Conservation (phyloP, 1,284 basidiomycete species). For the Amylostereum areolatum region DNA sequence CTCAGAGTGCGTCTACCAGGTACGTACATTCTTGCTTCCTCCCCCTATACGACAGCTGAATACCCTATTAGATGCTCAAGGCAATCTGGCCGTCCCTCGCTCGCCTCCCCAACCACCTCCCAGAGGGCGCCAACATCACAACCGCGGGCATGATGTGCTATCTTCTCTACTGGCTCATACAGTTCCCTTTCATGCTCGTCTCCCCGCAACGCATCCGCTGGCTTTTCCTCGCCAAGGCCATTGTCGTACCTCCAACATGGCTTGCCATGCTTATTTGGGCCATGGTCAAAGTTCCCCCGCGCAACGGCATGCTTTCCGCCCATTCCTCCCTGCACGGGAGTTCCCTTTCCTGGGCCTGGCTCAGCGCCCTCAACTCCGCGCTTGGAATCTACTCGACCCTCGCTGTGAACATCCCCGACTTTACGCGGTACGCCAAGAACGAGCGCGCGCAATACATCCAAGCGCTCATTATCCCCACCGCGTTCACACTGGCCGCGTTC, state of each 20-base stretch:
- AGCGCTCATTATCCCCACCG: conserved; percentile 60
- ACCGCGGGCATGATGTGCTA: conserved; percentile 68
- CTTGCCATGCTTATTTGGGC: conserved; percentile 73
- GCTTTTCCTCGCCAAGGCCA: conserved; percentile 66
- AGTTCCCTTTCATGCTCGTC: conserved; percentile 70
- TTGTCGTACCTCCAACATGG: conserved; percentile 62
- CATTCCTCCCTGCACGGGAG: conserved; percentile 43
- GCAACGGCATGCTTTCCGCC: conserved; percentile 41
- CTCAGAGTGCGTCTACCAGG: conserved; percentile 59
- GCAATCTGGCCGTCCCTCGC: conserved; percentile 74
- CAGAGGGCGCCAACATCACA: conserved; percentile 56
- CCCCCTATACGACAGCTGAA: background rate
- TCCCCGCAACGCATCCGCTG: conserved; percentile 71
- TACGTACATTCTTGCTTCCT: conserved; percentile 7
- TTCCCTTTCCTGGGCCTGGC: conserved; percentile 64
- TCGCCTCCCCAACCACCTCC: conserved; percentile 57
- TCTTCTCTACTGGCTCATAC: conserved; percentile 70
- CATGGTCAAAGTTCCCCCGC: conserved; percentile 57
- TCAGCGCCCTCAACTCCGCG: conserved; percentile 64
- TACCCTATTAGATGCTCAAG: conserved; percentile 51
- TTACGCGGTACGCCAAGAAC: conserved; percentile 62
- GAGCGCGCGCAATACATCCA: conserved; percentile 66
- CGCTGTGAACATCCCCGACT: conserved; percentile 73
- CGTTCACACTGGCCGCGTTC: conserved; percentile 55
- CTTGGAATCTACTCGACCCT: conserved; percentile 61